A percentile compares a stretch with the other conserved stretches of the same genome.
Conservation (phyloP, 1,284 basidiomycete genomes). For the Laetiporus sulphureus region DNA sequence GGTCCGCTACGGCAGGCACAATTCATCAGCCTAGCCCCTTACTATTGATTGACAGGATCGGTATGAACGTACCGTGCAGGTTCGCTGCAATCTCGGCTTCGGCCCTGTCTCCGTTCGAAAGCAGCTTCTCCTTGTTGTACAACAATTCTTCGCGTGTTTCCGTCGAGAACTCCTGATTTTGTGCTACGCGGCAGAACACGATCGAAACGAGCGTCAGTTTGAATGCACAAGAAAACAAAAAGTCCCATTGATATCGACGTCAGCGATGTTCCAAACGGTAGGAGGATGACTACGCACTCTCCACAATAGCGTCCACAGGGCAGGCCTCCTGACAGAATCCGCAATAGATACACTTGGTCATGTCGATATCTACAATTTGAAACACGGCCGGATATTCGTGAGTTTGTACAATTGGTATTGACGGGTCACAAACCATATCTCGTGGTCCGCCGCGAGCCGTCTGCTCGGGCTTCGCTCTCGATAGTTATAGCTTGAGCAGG, state of each 20-base stretch:
- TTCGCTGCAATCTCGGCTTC: conserved; percentile 97
- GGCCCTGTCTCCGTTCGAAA: conserved; percentile 92
- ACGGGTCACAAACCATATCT: conserved; percentile 69
- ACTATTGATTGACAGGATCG: conserved; percentile 8
- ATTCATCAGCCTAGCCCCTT: conserved; percentile 13
- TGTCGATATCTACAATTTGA: conserved; percentile 84
- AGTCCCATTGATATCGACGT: no score
- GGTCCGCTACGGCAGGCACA: conserved; percentile 39
- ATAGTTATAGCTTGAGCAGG: conserved; percentile 99
- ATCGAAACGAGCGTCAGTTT: conserved; percentile 1
- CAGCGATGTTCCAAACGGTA: no score
- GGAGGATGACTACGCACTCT: no score
- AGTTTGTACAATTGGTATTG: background rate
- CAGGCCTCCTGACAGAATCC: conserved; percentile 99
- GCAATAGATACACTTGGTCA: conserved; percentile 97
- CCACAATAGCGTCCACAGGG: conserved; percentile 99
- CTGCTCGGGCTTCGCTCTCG: conserved; percentile 92
- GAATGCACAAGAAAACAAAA: no score
- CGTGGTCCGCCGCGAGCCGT: conserved; percentile 95
- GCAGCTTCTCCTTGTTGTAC: conserved; percentile 98
- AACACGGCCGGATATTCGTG: background rate
- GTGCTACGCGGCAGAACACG: conserved; percentile 43
- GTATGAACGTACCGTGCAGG: conserved; percentile 58
- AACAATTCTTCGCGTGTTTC: conserved; percentile 98
- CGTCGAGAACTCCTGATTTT: conserved; percentile 95